phyloP scores from a whole-genome alignment of 192 early-diverging fungal species.

The Coemansia erecta region DNA sequence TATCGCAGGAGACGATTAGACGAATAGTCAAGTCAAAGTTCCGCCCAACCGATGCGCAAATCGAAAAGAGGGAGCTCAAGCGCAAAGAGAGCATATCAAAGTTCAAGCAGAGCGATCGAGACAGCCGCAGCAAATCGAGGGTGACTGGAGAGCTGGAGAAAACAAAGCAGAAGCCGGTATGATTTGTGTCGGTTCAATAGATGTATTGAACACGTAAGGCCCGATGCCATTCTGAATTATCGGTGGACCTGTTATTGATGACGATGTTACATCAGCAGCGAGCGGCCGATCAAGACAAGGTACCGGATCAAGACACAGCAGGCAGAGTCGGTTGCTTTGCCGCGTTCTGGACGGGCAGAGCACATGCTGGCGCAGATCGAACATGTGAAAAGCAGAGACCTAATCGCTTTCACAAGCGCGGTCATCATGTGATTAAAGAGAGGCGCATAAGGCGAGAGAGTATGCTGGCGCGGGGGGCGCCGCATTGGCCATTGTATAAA shows the following conservation, averaged over 20 bases:
- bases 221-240: neutral
- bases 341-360: neutral
- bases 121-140: slow-evolving; percentile 5
- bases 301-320: too few species aligned
- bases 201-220: too few species aligned
- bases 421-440: slow-evolving; percentile 3
- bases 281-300: too few species aligned
- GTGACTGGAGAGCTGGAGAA: slow-evolving; percentile 11
- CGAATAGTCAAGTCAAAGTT: slow-evolving; percentile 58
- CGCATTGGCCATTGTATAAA: too few species aligned
- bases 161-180: neutral
- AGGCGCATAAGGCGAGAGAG: neutral
- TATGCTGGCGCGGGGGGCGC: too few species aligned
- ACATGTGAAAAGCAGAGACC: neutral
- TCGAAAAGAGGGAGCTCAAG: slow-evolving; percentile 40
- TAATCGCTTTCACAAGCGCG: neutral
- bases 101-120: too few species aligned
- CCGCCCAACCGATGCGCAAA: slow-evolving; percentile 23
- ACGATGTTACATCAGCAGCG: too few species aligned
- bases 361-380: neutral
- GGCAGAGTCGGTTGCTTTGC: too few species aligned
- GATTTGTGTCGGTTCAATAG: neutral
- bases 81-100: slow-evolving; percentile 36
- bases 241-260: too few species aligned
- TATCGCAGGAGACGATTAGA: slow-evolving; percentile 53